Evolutionary conservation across 2,329 filamentous ascomycete species (phyloP).

Genomic region (Aspergillaceae sp.): DNA sequence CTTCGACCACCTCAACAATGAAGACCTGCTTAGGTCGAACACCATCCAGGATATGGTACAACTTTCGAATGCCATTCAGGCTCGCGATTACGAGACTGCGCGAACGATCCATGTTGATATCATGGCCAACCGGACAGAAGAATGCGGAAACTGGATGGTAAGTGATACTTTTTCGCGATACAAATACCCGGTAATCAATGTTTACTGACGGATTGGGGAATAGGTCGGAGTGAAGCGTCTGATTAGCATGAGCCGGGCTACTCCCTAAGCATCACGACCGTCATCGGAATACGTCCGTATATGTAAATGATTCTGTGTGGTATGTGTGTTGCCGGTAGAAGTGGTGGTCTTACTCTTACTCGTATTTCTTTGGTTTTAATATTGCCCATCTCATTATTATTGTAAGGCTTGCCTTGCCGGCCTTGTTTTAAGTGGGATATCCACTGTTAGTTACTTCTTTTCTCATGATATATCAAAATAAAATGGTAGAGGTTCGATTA

Average conservation of each 20-base stretch:
- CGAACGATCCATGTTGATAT: constrained; percentile 64
- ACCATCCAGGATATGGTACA: constrained; percentile 46
- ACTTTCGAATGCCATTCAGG: constrained; percentile 55
- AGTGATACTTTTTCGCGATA: constrained; percentile 25
- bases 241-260: constrained; percentile 71
- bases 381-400: background rate
- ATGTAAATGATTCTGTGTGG: background rate
- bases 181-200: too few relatives aligned
- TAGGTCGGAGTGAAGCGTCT: constrained; percentile 69
- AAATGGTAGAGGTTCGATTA: too few relatives aligned
- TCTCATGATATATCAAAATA: too few relatives aligned
- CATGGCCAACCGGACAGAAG: constrained; percentile 65
- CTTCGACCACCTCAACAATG: constrained; percentile 97
- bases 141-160: constrained; percentile 84
- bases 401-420: constrained; percentile 4
- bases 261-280: constrained; percentile 41
- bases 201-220: background rate
- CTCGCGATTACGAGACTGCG: constrained; percentile 61
- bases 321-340: background rate
- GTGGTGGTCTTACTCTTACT: background rate
- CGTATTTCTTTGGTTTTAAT: too few relatives aligned
- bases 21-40: constrained; percentile 74
- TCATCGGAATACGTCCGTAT: background rate
- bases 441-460: background rate
- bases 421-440: background rate